Evolutionary conservation across 2,329 filamentous ascomycete species (phyloP), one percentile per base, ranked within the genome.

Genomic region (Mycosphaerella sp.): DNA sequence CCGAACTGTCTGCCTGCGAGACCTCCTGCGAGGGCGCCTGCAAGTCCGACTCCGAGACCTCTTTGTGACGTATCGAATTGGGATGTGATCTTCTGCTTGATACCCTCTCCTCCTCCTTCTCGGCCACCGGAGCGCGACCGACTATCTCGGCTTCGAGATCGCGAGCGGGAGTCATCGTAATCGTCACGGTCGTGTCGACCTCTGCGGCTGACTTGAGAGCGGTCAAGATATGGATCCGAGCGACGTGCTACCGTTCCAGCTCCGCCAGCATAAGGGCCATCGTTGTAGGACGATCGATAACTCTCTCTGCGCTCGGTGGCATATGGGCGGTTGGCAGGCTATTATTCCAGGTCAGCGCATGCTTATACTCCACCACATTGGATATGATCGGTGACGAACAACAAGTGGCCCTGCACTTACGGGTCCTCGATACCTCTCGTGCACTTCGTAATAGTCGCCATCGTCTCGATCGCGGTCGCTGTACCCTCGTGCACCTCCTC

Each of bases 11-110:
- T 50, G 7, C 62, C 66, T 12, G 65, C 64, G 8, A 67, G 53
- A 10, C 65, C 66, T 34, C 66, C 66, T 14, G 67, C 61, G 30
- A 67, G 58, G 7, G 66, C 66, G 32, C 66, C 66, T 2, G 64
- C 66, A 10, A 68, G 40, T 14, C 64, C 65, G 21, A 61, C 64
- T 18, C 64, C 66, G 13, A 66, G 45, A 32, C 66, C 66, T 43
- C 61, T 59, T 37, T 45, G 48, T 10, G 58, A 58, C 8, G 64
- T 66, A 54, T 66, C 64, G 55, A 68, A 69, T n/a, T 57, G 57
- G 17, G 65, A 61, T 46, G 64, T 60, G 39, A 68, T 52, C 46
- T 64, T 65, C 28, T 59, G 64, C n/a, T 49, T 41, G 37, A 61
- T 58, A 21, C 58, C 59, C 5, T 56, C 54, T 21, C 54, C 53